Evolutionary conservation across 495 filamentous ascomycete genomes (phyloP).

Genomic region (Emericellopsis terricola): DNA sequence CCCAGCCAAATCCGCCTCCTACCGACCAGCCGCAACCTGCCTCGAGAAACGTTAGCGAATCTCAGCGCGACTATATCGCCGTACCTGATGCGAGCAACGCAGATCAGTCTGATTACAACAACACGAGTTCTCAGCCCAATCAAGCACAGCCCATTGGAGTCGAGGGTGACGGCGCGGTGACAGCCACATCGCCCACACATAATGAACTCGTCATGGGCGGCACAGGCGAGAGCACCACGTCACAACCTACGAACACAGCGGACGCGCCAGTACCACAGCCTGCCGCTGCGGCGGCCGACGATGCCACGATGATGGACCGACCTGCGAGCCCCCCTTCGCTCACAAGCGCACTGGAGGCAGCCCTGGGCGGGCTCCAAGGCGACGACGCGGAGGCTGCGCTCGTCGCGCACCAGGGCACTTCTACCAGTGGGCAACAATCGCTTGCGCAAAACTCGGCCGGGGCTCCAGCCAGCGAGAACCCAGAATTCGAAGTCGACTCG

Average conservation of each 20-base stretch:
- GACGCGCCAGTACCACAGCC: not conserved
- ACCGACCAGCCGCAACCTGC: too few relatives aligned
- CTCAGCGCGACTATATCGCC: too few relatives aligned
- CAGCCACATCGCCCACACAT: too few relatives aligned
- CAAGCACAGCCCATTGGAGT: too few relatives aligned
- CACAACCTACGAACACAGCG: not conserved
- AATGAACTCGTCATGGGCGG: not conserved
- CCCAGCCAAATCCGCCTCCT: conserved; percentile 10
- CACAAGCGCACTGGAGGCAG: conserved; percentile 26
- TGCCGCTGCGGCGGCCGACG: not conserved
- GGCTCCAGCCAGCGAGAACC: conserved; percentile 3
- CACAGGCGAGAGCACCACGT: not conserved
- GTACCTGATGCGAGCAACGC: too few relatives aligned
- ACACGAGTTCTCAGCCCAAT: too few relatives aligned
- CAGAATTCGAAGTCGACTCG: conserved; percentile 43
- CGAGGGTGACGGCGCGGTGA: too few relatives aligned
- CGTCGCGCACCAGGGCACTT: too few relatives aligned
- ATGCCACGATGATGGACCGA: not conserved
- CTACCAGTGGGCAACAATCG: not conserved
- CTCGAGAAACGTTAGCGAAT: conserved; percentile 3
- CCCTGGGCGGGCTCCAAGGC: conserved; percentile 9
- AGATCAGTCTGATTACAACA: too few relatives aligned
- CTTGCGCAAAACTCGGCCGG: not conserved
- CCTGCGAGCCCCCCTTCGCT: conserved; percentile 5
- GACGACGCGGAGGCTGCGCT: not conserved